Evolutionary conservation across 2,329 filamentous ascomycete genomes (phyloP).

Genomic region (Diaporthe sp.): DNA sequence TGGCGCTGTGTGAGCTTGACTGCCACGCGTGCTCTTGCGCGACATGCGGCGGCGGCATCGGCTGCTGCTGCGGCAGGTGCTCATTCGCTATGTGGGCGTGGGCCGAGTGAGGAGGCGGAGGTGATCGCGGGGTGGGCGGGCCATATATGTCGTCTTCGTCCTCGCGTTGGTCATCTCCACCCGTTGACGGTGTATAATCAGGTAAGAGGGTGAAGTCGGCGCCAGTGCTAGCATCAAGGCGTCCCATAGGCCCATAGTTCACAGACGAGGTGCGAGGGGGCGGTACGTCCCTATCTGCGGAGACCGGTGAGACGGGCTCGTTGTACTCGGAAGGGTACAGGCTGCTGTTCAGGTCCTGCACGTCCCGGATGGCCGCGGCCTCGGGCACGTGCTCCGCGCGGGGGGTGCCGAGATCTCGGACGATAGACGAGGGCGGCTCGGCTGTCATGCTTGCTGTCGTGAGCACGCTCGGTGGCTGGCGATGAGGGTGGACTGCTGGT

Average conservation of each 20-base stretch:
- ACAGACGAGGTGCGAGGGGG: neutral
- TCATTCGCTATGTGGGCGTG: neutral
- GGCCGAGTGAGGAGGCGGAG: constrained; percentile 27
- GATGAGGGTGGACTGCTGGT: neutral
- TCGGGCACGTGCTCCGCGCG: neutral
- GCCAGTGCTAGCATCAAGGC: constrained; percentile 25
- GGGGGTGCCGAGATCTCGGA: neutral
- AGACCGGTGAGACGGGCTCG: neutral
- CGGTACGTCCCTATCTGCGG: neutral
- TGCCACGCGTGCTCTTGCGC: neutral
- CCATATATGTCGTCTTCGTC: neutral
- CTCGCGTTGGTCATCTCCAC: neutral
- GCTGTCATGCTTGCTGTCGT: constrained; percentile 9
- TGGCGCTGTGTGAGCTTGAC: neutral
- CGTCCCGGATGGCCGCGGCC: neutral
- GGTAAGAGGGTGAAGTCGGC: constrained; percentile 29
- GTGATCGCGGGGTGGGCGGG: neutral
- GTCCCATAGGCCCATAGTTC: constrained; percentile 26
- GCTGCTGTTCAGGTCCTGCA: constrained; percentile 19
- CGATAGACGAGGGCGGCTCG: neutral
- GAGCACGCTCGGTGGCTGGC: neutral
- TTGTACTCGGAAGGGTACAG: constrained; percentile 23
- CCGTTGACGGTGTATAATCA: neutral
- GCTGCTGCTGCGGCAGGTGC: neutral
- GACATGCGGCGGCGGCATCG: neutral